Percentiles rank a stretch among this genome's conserved stretches.
Evolutionary conservation across 2,329 filamentous ascomycete genomes (phyloP).

Genomic region (Trichocomaceae sp.): DNA sequence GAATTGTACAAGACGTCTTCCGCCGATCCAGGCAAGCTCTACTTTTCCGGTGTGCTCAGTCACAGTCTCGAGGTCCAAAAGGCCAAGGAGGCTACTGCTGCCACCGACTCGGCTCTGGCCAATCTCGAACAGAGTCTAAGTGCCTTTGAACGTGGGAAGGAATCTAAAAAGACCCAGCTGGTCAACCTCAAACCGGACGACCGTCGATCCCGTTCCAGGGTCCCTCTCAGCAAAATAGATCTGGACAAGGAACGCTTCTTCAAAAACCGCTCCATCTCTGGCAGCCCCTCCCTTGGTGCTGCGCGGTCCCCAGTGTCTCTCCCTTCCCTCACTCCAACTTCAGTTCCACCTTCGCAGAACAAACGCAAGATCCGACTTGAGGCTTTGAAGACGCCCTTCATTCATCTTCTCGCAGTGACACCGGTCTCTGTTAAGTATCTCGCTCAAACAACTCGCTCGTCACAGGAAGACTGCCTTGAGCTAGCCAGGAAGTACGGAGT

Average conservation of each 20-base stretch:
- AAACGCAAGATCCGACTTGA: constrained; percentile 36
- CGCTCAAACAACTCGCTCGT: constrained; percentile 41
- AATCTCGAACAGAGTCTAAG: constrained; percentile 54
- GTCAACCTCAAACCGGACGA: constrained; percentile 34
- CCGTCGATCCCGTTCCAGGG: constrained; percentile 17
- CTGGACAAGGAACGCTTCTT: constrained; percentile 39
- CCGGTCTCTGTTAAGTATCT: constrained; percentile 45
- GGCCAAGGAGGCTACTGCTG: constrained; percentile 49
- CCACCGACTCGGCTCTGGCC: constrained; percentile 54
- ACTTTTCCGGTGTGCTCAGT: constrained; percentile 52
- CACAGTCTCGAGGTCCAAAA: constrained; percentile 52
- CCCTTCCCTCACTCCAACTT: constrained; percentile 38
- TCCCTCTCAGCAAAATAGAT: constrained; percentile 34
- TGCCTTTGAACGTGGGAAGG: constrained; percentile 53
- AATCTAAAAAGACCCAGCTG: constrained; percentile 49
- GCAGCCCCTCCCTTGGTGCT: constrained; percentile 36
- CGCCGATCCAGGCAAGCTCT: constrained; percentile 42
- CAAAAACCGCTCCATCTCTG: constrained; percentile 34
- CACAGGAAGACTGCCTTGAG: constrained; percentile 42
- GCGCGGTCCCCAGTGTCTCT: constrained; percentile 32
- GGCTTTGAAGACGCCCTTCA: constrained; percentile 40
- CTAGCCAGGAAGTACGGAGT: constrained; percentile 49
- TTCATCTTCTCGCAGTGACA: constrained; percentile 50
- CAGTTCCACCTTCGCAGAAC: constrained; percentile 30
- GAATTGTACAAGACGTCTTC: constrained; percentile 50